These are phyloP conservation scores for Aotearoamyces nothofagi DNA, from an alignment of 2,329 filamentous ascomycete genomes.

Conservation along the genomic window DNA sequence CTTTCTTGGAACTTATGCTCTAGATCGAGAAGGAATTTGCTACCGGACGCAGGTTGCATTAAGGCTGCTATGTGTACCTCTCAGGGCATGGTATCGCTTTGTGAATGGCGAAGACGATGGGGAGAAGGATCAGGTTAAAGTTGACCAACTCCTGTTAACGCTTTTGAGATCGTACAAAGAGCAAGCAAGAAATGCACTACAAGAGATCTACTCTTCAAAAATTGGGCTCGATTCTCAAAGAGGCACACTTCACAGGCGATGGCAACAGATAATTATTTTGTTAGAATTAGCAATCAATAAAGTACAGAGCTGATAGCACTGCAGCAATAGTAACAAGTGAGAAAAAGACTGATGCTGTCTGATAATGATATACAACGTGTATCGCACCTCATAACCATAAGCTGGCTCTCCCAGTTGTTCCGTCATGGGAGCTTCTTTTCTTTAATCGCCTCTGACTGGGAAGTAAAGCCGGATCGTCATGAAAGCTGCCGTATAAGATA, in stretches of 20 bases:
- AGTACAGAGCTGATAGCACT: not conserved
- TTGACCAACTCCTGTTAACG: slow-evolving; percentile 22
- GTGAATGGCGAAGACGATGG: slow-evolving; percentile 31
- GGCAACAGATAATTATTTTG: not conserved
- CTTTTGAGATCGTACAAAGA: not conserved
- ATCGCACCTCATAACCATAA: slow-evolving; percentile 10
- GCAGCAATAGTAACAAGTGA: too few species aligned
- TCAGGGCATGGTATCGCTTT: slow-evolving; percentile 29
- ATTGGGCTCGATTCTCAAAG: not conserved
- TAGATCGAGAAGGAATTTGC: slow-evolving; percentile 34
- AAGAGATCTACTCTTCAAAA: not conserved
- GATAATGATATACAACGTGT: too few species aligned
- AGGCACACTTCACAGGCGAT: not conserved
- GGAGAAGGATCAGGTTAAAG: slow-evolving; percentile 24
- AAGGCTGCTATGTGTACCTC: slow-evolving; percentile 21
- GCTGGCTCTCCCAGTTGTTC: slow-evolving; percentile 9
- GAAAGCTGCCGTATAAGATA: slow-evolving; percentile 8
- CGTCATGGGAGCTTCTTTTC: slow-evolving; percentile 2
- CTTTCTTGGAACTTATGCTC: slow-evolving; percentile 34
- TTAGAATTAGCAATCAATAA: not conserved
- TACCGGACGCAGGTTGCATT: slow-evolving; percentile 40
- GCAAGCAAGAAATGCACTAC: not conserved
- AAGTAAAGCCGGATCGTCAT: slow-evolving; percentile 14
- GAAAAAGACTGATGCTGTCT: too few species aligned
- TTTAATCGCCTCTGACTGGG: slow-evolving; percentile 11